These are phyloP conservation scores for Citeromyces siamensis DNA, from an alignment of 1,139 yeast genomes.

Conservation along the genomic window DNA sequence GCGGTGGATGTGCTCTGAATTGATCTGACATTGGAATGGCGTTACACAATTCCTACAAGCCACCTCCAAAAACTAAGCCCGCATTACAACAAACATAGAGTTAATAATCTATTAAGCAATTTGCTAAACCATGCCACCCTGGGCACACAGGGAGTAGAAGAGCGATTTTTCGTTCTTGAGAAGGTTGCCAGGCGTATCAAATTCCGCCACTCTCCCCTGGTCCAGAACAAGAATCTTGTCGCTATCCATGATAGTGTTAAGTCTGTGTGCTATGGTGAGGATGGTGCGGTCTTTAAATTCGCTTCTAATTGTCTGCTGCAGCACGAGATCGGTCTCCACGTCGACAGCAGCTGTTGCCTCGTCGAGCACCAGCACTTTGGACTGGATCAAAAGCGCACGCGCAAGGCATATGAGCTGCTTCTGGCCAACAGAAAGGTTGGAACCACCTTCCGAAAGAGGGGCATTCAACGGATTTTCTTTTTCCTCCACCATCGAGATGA, in stretches of 20 bases:
- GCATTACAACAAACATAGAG: too few relatives aligned
- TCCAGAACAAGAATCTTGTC: constrained; percentile 64
- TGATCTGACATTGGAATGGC: too few relatives aligned
- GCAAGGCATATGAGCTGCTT: constrained; percentile 67
- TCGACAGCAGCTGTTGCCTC: constrained; percentile 88
- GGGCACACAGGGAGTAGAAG: constrained; percentile 37
- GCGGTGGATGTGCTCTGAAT: too few relatives aligned
- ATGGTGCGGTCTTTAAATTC: constrained; percentile 59
- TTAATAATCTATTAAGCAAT: too few relatives aligned
- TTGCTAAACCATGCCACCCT: constrained; percentile 23
- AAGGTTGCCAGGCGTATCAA: constrained; percentile 46
- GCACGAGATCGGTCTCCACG: constrained; percentile 61
- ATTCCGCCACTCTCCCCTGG: constrained; percentile 55
- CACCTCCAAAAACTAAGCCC: too few relatives aligned
- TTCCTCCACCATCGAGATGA: constrained; percentile 19
- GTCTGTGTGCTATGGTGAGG: constrained; percentile 71
- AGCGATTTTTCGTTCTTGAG: constrained; percentile 28
- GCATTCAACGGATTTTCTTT: constrained; percentile 20
- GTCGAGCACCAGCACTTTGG: constrained; percentile 57
- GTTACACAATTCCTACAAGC: too few relatives aligned
- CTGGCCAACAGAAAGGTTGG: constrained; percentile 68
- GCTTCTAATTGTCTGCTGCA: constrained; percentile 59
- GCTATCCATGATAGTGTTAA: constrained; percentile 73
- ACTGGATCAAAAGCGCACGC: constrained; percentile 51
- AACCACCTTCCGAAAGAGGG: constrained; percentile 53